Evolutionary conservation across 129 eudicot genomes (phyloP).

Genomic region (Ambrosia trifida): DNA sequence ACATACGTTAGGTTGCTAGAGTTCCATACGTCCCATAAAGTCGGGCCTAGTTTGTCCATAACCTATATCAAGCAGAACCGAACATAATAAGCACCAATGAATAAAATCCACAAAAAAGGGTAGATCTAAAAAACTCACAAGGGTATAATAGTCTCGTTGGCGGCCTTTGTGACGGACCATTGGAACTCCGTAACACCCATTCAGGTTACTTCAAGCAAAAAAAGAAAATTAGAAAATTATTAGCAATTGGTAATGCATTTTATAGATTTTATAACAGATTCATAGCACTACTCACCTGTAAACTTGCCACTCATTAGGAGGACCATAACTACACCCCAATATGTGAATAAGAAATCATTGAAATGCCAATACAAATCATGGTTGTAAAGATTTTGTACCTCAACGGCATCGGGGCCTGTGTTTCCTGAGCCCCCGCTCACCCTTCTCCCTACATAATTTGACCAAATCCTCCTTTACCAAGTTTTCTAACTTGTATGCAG

Average conservation of each 20-base stretch:
- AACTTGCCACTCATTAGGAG: slow-evolving; percentile 93
- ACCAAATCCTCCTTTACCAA: slow-evolving; percentile 96
- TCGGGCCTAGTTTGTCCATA: slow-evolving; percentile 96
- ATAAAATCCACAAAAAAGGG: neutral
- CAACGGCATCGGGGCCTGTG: slow-evolving; percentile 72
- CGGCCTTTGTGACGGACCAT: slow-evolving; percentile 82
- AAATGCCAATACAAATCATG: neutral
- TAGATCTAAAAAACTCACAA: slow-evolving; percentile 43
- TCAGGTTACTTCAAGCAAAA: slow-evolving; percentile 65
- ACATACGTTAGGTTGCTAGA: slow-evolving; percentile 55
- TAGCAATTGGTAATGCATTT: slow-evolving; percentile 6
- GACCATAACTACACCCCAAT: slow-evolving; percentile 70
- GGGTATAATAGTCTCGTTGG: slow-evolving; percentile 84
- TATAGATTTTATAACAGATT: neutral
- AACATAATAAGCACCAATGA: slow-evolving; percentile 3
- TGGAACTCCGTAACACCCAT: slow-evolving; percentile 87
- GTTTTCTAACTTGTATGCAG: slow-evolving; percentile 71
- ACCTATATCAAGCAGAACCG: slow-evolving; percentile 41
- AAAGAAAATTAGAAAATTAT: neutral
- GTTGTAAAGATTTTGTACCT: slow-evolving; percentile 41
- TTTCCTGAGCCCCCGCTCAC: slow-evolving; percentile 53
- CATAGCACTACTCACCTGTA: slow-evolving; percentile 51
- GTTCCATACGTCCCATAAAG: slow-evolving; percentile 98
- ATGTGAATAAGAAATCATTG: neutral
- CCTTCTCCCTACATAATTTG: slow-evolving; percentile 92